phyloP scores from a whole-genome alignment of 345 rosid genomes.

The Rubroshorea leprosula region DNA sequence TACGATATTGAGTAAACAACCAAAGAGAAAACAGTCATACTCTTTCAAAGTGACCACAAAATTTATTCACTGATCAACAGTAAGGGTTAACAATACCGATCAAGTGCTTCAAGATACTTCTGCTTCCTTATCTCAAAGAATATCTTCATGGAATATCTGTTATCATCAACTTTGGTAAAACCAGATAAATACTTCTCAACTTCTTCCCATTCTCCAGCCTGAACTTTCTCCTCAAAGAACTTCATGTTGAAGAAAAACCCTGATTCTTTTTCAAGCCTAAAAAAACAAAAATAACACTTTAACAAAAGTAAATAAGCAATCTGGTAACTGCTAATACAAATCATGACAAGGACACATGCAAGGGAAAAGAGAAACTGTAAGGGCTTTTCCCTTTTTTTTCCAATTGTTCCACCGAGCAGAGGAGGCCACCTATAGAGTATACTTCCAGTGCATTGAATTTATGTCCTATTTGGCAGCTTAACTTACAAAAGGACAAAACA shows the following conservation, averaged over 20 bases:
- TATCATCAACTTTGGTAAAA: slow-evolving; percentile 65
- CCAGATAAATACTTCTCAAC: slow-evolving; percentile 64
- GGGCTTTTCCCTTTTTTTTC: not conserved
- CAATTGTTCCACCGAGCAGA: no score
- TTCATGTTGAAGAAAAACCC: slow-evolving; percentile 69
- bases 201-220: slow-evolving; percentile 74
- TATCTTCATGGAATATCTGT: slow-evolving; percentile 75
- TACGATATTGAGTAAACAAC: slow-evolving; percentile 18
- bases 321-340: not conserved
- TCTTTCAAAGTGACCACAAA: not conserved
- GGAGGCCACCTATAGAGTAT: no score
- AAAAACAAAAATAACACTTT: slow-evolving; percentile 7
- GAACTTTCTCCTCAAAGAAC: slow-evolving; percentile 67
- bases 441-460: no score
- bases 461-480: no score
- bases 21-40: slow-evolving; percentile 1
- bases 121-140: slow-evolving; percentile 89
- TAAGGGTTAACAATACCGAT: slow-evolving; percentile 35
- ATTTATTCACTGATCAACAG: slow-evolving; percentile 2
- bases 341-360: slow-evolving; percentile 4
- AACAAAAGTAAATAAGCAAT: not conserved
- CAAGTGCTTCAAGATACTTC: slow-evolving; percentile 86
- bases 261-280: slow-evolving; percentile 68
- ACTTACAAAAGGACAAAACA: no score
- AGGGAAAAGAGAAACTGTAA: not conserved